These are phyloP conservation scores for Pichia nanzhaoensis DNA, from an alignment of 805 yeast species.

Conservation along the genomic window DNA sequence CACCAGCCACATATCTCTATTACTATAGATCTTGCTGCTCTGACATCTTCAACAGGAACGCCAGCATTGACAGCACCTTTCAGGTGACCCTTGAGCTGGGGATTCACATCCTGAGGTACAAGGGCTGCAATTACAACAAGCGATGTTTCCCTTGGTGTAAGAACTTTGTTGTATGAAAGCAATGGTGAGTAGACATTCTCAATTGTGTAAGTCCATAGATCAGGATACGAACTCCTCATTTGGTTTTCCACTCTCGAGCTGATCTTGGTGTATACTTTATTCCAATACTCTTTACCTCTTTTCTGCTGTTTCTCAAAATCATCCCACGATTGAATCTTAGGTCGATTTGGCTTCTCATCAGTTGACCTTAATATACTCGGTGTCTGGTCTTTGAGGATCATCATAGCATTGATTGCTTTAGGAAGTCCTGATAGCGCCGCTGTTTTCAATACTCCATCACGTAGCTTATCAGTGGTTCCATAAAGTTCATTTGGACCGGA, in stretches of 20 bases:
- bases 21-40: conserved; percentile 53
- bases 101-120: conserved; percentile 89
- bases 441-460: conserved; percentile 75
- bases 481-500: neutral
- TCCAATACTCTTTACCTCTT: conserved; percentile 66
- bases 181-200: conserved; percentile 74
- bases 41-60: conserved; percentile 55
- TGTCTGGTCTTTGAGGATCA: conserved; percentile 54
- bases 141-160: conserved; percentile 65
- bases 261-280: conserved; percentile 67
- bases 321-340: conserved; percentile 13
- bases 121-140: conserved; percentile 70
- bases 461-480: conserved; percentile 40
- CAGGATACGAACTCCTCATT: conserved; percentile 73
- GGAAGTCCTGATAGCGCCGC: conserved; percentile 82
- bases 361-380: conserved; percentile 41
- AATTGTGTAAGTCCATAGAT: conserved; percentile 67
- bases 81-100: conserved; percentile 86
- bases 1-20: conserved; percentile 67
- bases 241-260: conserved; percentile 61
- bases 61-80: conserved; percentile 82
- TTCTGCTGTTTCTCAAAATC: conserved; percentile 17
- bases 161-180: conserved; percentile 57
- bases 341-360: conserved; percentile 12
- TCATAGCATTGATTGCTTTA: conserved; percentile 72